Evolutionary conservation across 257 asterid genomes (phyloP).

Genomic region (Leonotis leonurus): DNA sequence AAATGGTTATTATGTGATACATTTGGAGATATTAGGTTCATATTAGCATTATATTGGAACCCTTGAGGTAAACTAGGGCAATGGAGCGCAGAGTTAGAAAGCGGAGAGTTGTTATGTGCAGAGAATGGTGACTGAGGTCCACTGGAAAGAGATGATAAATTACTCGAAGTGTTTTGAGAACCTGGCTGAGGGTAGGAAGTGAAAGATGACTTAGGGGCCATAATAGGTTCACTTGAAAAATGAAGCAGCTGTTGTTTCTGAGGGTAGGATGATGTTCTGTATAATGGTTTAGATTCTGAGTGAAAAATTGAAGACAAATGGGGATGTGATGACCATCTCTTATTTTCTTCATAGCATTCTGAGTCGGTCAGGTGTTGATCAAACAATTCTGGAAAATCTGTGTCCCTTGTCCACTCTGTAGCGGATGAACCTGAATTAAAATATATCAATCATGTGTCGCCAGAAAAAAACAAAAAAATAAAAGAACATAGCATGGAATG

Average conservation of each 20-base stretch:
- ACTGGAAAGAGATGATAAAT: conserved; percentile 51
- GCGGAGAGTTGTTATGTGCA: conserved; percentile 36
- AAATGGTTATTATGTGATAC: conserved; percentile 38
- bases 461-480: conserved; percentile 1
- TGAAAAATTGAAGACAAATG: conserved; percentile 42
- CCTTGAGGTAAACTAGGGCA: conserved; percentile 47
- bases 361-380: conserved; percentile 66
- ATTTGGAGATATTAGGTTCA: conserved; percentile 38
- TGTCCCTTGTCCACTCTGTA: conserved; percentile 79
- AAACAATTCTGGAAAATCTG: conserved; percentile 69
- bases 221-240: conserved; percentile 66
- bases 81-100: conserved; percentile 44
- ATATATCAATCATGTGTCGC: conserved; percentile 17
- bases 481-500: not conserved
- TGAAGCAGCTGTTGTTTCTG: conserved; percentile 50
- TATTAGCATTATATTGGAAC: conserved; percentile 42
- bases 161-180: conserved; percentile 55
- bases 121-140: conserved; percentile 65
- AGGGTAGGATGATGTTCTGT: conserved; percentile 93
- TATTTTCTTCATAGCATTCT: conserved; percentile 58
- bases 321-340: conserved; percentile 87
- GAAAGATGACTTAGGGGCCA: conserved; percentile 64
- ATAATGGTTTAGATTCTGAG: conserved; percentile 50
- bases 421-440: conserved; percentile 79
- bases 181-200: conserved; percentile 86